Evolutionary conservation across 2,329 filamentous ascomycete genomes (phyloP).

Genomic region (Malbranchea cinnamomea): DNA sequence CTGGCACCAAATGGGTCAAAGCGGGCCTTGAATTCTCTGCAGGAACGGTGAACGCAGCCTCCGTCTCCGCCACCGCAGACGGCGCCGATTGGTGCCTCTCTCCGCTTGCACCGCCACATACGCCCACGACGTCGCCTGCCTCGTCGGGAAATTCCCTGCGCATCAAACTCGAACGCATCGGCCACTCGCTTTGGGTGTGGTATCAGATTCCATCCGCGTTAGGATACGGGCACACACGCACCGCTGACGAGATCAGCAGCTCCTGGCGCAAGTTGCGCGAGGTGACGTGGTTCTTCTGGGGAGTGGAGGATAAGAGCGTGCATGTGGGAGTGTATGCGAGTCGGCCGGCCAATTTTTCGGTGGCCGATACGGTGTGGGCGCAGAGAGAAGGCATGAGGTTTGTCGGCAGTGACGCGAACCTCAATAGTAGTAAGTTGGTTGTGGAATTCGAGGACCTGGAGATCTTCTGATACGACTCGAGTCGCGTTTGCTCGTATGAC

Average conservation of each 20-base stretch:
- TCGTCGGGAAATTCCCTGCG: slow-evolving; percentile 35
- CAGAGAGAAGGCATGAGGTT: slow-evolving; percentile 19
- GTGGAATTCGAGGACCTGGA: slow-evolving; percentile 38
- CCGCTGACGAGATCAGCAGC: slow-evolving; percentile 25
- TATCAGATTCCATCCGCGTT: slow-evolving; percentile 30
- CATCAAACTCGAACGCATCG: slow-evolving; percentile 43
- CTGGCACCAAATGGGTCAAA: slow-evolving; percentile 44
- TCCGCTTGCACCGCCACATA: slow-evolving; percentile 27
- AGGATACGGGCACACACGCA: slow-evolving; percentile 11
- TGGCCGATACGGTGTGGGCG: slow-evolving; percentile 25
- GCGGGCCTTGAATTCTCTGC: slow-evolving; percentile 44
- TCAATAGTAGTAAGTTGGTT: slow-evolving; percentile 24
- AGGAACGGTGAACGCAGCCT: slow-evolving; percentile 39
- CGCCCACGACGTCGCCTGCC: no score
- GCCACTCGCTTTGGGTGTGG: slow-evolving; percentile 42
- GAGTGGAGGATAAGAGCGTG: slow-evolving; percentile 42
- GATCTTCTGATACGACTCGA: slow-evolving; percentile 24
- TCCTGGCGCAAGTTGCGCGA: slow-evolving; percentile 44
- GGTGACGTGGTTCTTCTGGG: slow-evolving; percentile 48
- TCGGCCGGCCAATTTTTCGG: slow-evolving; percentile 35
- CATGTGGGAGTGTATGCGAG: slow-evolving; percentile 45
- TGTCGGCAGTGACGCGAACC: slow-evolving; percentile 3
- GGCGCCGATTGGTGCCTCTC: slow-evolving; percentile 44
- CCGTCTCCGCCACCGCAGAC: slow-evolving; percentile 41
- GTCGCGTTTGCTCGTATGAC: neutral